A percentile compares a stretch with the other conserved stretches of the same genome.
These are phyloP conservation scores for Solanum hybrid DNA, from an alignment of 305 asterid genomes.

Conservation along the genomic window DNA sequence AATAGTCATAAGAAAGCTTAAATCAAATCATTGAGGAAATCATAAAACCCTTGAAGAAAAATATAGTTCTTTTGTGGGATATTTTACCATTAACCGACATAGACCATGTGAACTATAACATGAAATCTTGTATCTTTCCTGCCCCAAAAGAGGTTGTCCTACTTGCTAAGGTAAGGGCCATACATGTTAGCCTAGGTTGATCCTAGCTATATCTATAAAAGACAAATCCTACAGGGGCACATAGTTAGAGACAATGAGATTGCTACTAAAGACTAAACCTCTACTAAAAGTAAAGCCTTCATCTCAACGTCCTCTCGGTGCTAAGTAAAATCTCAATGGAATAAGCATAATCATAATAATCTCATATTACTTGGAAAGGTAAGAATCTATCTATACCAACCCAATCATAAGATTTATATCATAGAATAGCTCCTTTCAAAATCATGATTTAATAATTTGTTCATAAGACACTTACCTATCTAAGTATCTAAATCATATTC, in stretches of 20 bases:
- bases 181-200: not conserved
- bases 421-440: not conserved
- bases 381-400: not conserved
- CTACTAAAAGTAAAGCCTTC: too few relatives aligned
- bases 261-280: too few relatives aligned
- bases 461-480: not conserved
- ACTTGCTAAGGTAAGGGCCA: not conserved
- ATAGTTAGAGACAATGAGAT: too few relatives aligned
- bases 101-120: not conserved
- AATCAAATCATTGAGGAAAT: not conserved
- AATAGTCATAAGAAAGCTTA: not conserved
- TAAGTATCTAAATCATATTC: not conserved
- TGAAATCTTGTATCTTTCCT: not conserved
- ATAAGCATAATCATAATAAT: too few relatives aligned
- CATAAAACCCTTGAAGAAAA: not conserved
- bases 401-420: not conserved
- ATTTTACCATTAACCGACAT: not conserved
- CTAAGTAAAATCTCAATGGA: too few relatives aligned
- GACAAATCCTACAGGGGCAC: too few relatives aligned
- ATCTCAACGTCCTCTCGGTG: too few relatives aligned
- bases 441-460: not conserved
- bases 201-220: not conserved
- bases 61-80: not conserved
- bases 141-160: not conserved
- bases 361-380: not conserved